These are phyloP conservation scores for Boletus huronensis DNA, from an alignment of 768 basidiomycete species.

Conservation along the genomic window DNA sequence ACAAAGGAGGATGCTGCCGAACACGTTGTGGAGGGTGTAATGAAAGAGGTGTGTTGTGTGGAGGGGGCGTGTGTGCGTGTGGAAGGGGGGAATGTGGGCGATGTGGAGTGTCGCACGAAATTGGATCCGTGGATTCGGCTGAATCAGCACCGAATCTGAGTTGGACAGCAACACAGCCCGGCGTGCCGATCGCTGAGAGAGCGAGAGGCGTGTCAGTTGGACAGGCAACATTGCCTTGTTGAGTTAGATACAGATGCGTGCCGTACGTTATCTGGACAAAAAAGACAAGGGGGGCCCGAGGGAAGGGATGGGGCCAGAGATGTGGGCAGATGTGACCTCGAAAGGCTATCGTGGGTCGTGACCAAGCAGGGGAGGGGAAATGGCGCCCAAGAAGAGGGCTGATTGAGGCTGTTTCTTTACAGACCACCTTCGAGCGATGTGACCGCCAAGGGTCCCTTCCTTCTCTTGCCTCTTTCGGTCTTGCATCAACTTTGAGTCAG, in stretches of 20 bases:
- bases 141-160: conserved; percentile 27
- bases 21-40: conserved; percentile 21
- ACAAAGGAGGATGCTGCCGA: conserved; percentile 3
- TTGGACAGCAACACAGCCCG: conserved; percentile 21
- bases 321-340: conserved; percentile 28
- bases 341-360: conserved; percentile 33
- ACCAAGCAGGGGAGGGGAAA: conserved; percentile 12
- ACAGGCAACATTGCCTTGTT: conserved; percentile 29
- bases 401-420: conserved; percentile 17
- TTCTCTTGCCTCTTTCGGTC: conserved; percentile 16
- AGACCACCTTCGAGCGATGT: conserved; percentile 30
- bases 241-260: conserved; percentile 31
- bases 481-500: conserved; percentile 26
- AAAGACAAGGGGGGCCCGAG: conserved; percentile 14
- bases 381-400: conserved; percentile 27
- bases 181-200: conserved; percentile 31
- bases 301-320: conserved; percentile 13
- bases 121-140: conserved; percentile 15
- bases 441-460: conserved; percentile 28
- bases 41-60: neutral
- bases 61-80: conserved; percentile 3
- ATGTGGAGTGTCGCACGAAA: neutral
- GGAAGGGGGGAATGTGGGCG: conserved; percentile 6
- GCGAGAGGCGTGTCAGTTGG: conserved; percentile 28
- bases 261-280: conserved; percentile 30